A percentile compares a stretch with the other conserved stretches of the same genome.
Conservation (phyloP, 2,329 filamentous ascomycete species). For the Pseudogymnoascus sp. region DNA sequence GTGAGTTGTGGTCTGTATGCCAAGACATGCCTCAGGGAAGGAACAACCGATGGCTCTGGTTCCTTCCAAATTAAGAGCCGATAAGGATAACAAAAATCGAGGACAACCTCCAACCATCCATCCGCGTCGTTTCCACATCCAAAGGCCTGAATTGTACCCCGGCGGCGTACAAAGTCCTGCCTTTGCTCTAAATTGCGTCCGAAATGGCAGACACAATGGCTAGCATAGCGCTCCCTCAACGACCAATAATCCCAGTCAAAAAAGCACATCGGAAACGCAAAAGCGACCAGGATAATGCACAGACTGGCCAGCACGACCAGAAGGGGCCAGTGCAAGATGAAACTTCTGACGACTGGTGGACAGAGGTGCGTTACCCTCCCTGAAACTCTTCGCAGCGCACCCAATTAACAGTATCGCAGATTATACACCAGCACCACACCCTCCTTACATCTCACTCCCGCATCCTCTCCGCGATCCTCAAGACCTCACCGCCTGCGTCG, state of each 20-base stretch:
- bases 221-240: background rate
- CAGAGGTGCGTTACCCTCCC: background rate
- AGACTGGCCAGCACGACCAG: background rate
- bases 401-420: background rate
- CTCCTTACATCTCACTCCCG: background rate
- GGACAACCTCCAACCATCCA: slow-evolving; percentile 1
- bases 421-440: slow-evolving; percentile 1
- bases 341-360: slow-evolving; percentile 4
- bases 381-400: background rate
- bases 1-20: background rate
- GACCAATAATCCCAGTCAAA: background rate
- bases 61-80: background rate
- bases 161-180: background rate
- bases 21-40: background rate
- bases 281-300: slow-evolving; percentile 6
- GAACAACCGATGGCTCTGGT: background rate
- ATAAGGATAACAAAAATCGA: slow-evolving; percentile 2
- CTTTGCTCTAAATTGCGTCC: background rate
- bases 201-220: background rate
- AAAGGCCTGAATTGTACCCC: background rate
- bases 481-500: background rate
- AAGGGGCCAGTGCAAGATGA: background rate
- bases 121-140: background rate
- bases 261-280: slow-evolving; percentile 1
- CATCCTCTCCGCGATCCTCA: slow-evolving; percentile 5